Evolutionary conservation across 306 rosid species (phyloP).

Genomic region (Vigna reflexopilosa): DNA sequence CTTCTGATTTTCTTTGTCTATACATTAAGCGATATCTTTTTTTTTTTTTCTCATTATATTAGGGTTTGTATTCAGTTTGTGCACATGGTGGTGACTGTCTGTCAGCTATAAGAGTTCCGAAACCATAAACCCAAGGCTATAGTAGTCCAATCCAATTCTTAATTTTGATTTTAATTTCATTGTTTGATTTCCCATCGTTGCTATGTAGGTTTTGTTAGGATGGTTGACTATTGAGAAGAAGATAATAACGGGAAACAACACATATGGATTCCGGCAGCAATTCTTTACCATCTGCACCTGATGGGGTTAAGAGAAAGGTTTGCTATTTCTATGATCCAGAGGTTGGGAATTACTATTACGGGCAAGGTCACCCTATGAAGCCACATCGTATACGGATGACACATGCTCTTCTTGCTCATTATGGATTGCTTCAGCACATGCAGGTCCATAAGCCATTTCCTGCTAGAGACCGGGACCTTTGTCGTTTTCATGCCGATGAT

Average conservation of each 20-base stretch:
- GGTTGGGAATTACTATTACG: slow-evolving; percentile 89
- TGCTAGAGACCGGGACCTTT: slow-evolving; percentile 82
- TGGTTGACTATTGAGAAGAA: slow-evolving; percentile 37
- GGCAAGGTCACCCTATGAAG: slow-evolving; percentile 97
- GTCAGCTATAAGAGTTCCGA: neutral
- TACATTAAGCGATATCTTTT: slow-evolving; percentile 11
- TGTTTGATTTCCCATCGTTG: neutral
- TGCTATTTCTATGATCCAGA: slow-evolving; percentile 88
- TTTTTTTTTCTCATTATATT: neutral
- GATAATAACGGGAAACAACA: slow-evolving; percentile 12
- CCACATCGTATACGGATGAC: slow-evolving; percentile 92
- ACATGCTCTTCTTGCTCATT: slow-evolving; percentile 89
- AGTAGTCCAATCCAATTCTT: neutral
- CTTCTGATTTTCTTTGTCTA: neutral
- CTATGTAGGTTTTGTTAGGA: slow-evolving; percentile 13
- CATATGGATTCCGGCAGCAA: slow-evolving; percentile 76
- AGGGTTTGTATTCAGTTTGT: neutral
- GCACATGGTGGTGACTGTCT: slow-evolving; percentile 5
- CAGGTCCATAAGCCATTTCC: slow-evolving; percentile 92
- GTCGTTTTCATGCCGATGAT: slow-evolving; percentile 90
- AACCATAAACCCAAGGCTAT: neutral
- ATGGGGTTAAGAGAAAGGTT: slow-evolving; percentile 84
- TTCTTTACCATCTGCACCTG: slow-evolving; percentile 80
- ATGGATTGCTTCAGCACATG: slow-evolving; percentile 87
- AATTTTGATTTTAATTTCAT: slow-evolving; percentile 5